Evolutionary conservation across 148 eudicot genomes (phyloP), one percentile per base, ranked within the genome.

Genomic region (Euryodendron excelsum): DNA sequence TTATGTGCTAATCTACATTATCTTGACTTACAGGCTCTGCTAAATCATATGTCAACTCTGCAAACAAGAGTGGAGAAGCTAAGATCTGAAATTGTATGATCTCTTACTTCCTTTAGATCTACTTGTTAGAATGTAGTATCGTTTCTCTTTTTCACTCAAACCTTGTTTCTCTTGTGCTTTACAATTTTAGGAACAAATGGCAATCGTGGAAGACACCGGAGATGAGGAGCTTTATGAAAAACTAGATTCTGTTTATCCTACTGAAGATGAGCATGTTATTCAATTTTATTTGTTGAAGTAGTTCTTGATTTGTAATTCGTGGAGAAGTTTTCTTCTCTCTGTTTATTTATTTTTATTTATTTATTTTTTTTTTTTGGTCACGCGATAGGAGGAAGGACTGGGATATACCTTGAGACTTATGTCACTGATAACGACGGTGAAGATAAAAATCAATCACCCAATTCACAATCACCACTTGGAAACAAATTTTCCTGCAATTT

Each of bases 1-100:
- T 39, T 39, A 39, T 39, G 44, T 39, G 44, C 44, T 7, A 39
- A 3, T 2, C 7, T 30, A 10, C 25, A 33, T 20, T 58, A 17
- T 80, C 82, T 73, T 83, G 48, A 15, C 50, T 47, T 44, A 80
- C 96, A 95, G 99, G 99, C 94, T 71, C 88, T 95, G 62, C 75
- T 90, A 77, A 89, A 86, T 64, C 93, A 95, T 78, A 79, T 95
- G 73, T 82, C 89, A 21, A 87, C 86, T 23, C 62, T 95, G 86
- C 90, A 85, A 82, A 75, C 81, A 58, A 90, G 89, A 85, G 89
- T 79, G 79, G 86, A 80, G 72, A 84, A 86, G 81, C 84, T 95
- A 76, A 90, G 93, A 87, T 80, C 90, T 36, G 97, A 93, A 89
- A 85, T 95, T 56, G 99, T 93, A 88, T 20, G 85, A 28, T 79